Evolutionary conservation across 208 protist species (phyloP).

Genomic region (Borovskyia barvae): DNA sequence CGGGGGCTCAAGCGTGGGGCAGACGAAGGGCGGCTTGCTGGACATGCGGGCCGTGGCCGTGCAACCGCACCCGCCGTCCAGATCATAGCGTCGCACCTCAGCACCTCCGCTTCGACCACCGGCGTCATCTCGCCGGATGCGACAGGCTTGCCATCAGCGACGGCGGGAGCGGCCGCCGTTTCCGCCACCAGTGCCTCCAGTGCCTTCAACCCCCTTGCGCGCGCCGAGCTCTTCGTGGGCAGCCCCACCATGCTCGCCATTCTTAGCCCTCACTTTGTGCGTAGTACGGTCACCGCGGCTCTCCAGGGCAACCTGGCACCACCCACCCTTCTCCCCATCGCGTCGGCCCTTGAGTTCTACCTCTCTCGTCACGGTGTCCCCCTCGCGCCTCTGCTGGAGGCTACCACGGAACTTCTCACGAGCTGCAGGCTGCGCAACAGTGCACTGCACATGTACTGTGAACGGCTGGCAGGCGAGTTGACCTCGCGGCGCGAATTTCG

Average conservation of each 20-base stretch:
- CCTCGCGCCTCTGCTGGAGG: slow-evolving; percentile 56
- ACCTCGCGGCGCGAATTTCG: slow-evolving; percentile 55
- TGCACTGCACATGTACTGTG: slow-evolving; percentile 59
- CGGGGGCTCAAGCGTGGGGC: too few relatives aligned
- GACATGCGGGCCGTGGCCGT: too few relatives aligned
- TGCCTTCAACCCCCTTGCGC: background rate
- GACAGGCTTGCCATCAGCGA: background rate
- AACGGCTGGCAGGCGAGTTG: slow-evolving; percentile 58
- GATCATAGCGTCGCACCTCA: background rate
- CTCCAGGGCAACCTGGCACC: slow-evolving; percentile 28
- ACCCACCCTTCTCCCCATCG: slow-evolving; percentile 44
- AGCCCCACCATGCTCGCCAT: slow-evolving; percentile 65
- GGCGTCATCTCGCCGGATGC: background rate
- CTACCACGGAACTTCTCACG: slow-evolving; percentile 62
- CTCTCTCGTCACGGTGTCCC: slow-evolving; percentile 36
- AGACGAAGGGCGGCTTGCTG: too few relatives aligned
- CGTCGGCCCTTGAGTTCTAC: slow-evolving; percentile 57
- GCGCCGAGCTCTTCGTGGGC: slow-evolving; percentile 30
- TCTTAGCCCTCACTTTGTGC: slow-evolving; percentile 56
- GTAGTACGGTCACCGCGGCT: slow-evolving; percentile 29
- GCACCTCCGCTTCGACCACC: background rate
- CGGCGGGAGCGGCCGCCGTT: background rate
- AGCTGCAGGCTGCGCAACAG: slow-evolving; percentile 48
- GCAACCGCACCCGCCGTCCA: background rate
- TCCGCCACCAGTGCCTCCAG: background rate